Evolutionary conservation across 257 asterid genomes (phyloP), one percentile per base, ranked within the genome.

Genomic region (Coffea canephora): DNA sequence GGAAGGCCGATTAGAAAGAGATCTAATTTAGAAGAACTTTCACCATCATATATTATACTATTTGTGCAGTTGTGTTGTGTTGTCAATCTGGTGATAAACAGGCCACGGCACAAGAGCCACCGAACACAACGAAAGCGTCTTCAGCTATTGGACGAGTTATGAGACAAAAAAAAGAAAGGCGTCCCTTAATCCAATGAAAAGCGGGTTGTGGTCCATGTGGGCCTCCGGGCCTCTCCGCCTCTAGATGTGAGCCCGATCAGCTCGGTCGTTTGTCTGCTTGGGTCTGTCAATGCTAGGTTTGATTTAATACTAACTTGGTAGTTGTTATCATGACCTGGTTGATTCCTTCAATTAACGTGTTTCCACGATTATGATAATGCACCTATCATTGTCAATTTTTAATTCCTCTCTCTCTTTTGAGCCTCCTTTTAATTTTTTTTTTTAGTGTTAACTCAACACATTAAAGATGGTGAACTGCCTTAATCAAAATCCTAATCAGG

Each of bases 191-290:
- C 48, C 71, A 67, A 67, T 34, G 71, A 67, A 31, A 67, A 67
- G n/a, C 71, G 71, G 19, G 71, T 15, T 34, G 71, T 67, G 71
- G 71, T 41, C 71, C 48, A 31, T 31, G 45, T 14, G 11, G 45
- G 14, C 41, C 36, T 59, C 25, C 14, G 61, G 23, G 41, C 19
- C 43, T 34, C 71, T 34, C 48, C 4, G 1, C 43, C 69, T 27
- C 69, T 65, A 15, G 71, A 67, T 67, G 71, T 31, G 71, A 67
- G 71, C 71, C 46, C 71, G 71, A 23, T 45, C 46, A 65, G 18
- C 41, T 65, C 43, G 43, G 70, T 41, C 70, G 43, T 36, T 36
- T 64, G 43, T 65, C 70, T 65, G 36, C 70, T 36, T 65, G 18
- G 15, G 0, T 50, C 57, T 50, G 1, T 49, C 15, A 10, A 12